A percentile compares a stretch with the other conserved stretches of the same genome.
Evolutionary conservation across 192 early-diverging fungal genomes (phyloP).

Genomic region (Coemansia sp.): DNA sequence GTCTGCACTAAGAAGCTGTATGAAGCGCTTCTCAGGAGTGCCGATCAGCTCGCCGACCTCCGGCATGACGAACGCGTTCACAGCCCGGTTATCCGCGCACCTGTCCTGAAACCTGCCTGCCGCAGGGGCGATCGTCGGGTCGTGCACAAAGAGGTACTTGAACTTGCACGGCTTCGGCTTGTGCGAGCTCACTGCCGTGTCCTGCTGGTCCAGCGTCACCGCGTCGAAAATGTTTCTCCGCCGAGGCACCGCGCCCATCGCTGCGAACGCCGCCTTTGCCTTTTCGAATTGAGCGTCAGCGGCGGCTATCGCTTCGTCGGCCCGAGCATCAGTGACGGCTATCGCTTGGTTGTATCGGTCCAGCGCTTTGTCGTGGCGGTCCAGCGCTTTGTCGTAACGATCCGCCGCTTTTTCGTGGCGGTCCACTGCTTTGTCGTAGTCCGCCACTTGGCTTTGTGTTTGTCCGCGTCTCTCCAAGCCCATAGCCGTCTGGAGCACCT

Average conservation of each 20-base stretch:
- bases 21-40: neutral
- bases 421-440: too few species aligned
- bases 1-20: neutral
- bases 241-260: neutral
- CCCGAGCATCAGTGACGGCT: too few species aligned
- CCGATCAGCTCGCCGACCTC: neutral
- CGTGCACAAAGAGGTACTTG: neutral
- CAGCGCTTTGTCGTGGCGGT: too few species aligned
- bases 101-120: neutral
- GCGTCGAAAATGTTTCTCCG: neutral
- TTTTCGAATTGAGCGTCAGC: neutral
- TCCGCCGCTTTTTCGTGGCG: too few species aligned
- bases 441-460: too few species aligned
- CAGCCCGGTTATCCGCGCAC: too few species aligned
- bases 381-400: too few species aligned
- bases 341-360: too few species aligned
- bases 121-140: neutral
- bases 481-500: too few species aligned
- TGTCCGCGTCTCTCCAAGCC: too few species aligned
- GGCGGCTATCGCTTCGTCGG: too few species aligned
- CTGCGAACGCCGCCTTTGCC: neutral
- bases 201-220: neutral
- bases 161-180: neutral
- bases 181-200: neutral
- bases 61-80: neutral